Evolutionary conservation across 768 basidiomycete genomes (phyloP), one percentile per base, ranked within the genome.

Genomic region (Termitomyces sp.): DNA sequence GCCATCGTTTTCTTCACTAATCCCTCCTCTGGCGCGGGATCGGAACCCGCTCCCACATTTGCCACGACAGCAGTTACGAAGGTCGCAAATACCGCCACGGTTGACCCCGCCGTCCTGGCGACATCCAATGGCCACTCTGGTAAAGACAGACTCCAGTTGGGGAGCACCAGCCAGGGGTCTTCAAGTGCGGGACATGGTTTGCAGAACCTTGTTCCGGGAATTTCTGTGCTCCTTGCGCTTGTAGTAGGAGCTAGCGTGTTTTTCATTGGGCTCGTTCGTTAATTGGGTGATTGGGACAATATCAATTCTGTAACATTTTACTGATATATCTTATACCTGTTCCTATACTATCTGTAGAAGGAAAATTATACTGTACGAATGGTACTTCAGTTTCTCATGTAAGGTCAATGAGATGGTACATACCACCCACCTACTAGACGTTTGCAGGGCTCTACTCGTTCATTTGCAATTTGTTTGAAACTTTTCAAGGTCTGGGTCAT

Each of bases 1-100:
- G 89, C 88, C 1, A 74, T 93, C 43, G 86, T 93, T 57, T 89
- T 89, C 74, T 70, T 92, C 33, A 79, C 74, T 1, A 68, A 74
- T 39, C 59, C 69, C 23, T 75, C 69, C 22, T 74, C 76, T 35
- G 58, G 15, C 18, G 12, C 46, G 18, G 25, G 5, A 16, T 6
- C 23, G 23, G 15, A 68, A 5, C 66, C 66, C 9, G 66, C 69
- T 9, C 63, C 63, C 58, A 85, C 83, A 20, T 88, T 83, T 64
- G 53, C 82, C 5, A 86, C 81, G 7, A 84, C 84, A 0, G 80
- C 76, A 15, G 64, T 72, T 20, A 86, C 85, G 6, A 80, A 80
- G 58, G 70, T 68, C 22, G 64, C 63, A 20, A 81, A 82, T 54
- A 84, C 83, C 2, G 77, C 75, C 1, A 83, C 80, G 0, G 69